phyloP scores from a whole-genome alignment of 371 early-diverging fungal species.

The Mucor lusitanicus region DNA sequence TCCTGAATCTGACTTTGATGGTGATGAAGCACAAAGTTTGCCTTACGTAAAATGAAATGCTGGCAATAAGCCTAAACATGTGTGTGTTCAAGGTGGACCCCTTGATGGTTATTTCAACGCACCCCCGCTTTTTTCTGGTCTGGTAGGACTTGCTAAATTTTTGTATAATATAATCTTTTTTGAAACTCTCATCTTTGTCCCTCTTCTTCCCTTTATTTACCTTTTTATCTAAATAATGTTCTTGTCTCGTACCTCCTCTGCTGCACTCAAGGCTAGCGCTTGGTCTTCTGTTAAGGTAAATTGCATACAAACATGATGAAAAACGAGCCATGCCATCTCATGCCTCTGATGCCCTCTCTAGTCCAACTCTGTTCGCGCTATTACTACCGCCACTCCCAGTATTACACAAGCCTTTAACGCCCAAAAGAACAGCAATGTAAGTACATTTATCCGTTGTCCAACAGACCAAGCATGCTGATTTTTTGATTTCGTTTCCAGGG shows the following conservation, averaged over 20 bases:
- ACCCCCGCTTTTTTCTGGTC: conserved; percentile 25
- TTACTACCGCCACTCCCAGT: conserved; percentile 58
- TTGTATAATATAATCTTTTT: conserved; percentile 20
- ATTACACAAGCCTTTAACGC: conserved; percentile 66
- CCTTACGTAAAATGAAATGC: neutral
- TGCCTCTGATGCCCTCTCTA: conserved; percentile 1
- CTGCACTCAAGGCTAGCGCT: conserved; percentile 36
- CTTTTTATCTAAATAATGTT: conserved; percentile 25
- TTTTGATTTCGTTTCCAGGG: conserved; percentile 33
- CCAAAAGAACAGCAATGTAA: conserved; percentile 69
- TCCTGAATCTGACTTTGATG: neutral
- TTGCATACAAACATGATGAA: neutral
- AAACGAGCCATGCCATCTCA: neutral
- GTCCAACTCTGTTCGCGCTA: conserved; percentile 48
- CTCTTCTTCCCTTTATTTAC: conserved; percentile 23
- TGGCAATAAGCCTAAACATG: neutral
- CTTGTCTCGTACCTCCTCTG: conserved; percentile 37
- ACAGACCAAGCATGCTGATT: neutral
- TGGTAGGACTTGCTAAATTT: conserved; percentile 12
- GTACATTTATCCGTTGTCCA: neutral
- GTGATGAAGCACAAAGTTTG: neutral
- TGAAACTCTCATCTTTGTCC: conserved; percentile 18
- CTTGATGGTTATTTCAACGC: conserved; percentile 9
- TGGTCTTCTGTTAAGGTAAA: conserved; percentile 35
- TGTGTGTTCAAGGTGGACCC: neutral